phyloP scores from a whole-genome alignment of 495 filamentous ascomycete species.

The Annulohypoxylon moriforme region DNA sequence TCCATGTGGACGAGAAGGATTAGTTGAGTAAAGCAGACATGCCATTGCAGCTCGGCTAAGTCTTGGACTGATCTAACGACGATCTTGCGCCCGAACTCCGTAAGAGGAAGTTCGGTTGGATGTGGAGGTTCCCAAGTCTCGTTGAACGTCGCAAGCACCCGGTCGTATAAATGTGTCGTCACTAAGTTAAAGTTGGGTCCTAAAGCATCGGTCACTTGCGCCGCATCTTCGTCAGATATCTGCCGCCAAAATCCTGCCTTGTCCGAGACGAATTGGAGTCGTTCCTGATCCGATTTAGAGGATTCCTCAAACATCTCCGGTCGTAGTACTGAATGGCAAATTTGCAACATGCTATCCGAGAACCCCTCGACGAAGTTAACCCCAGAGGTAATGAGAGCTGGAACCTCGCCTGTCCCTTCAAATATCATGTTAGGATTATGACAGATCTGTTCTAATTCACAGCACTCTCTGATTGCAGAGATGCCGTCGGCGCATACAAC shows the following conservation, averaged over 20 bases:
- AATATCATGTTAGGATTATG: slow-evolving; percentile 62
- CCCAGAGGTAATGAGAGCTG: slow-evolving; percentile 68
- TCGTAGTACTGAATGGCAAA: slow-evolving; percentile 68
- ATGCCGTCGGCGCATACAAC: slow-evolving; percentile 81
- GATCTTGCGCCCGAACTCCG: slow-evolving; percentile 76
- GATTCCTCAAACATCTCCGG: slow-evolving; percentile 77
- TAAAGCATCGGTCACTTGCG: slow-evolving; percentile 63
- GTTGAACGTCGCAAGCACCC: slow-evolving; percentile 52
- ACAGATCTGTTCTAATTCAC: slow-evolving; percentile 74
- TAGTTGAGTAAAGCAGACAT: slow-evolving; percentile 81
- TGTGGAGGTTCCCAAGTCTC: slow-evolving; percentile 43
- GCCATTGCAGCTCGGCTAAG: slow-evolving; percentile 72
- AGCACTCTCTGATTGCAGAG: slow-evolving; percentile 81
- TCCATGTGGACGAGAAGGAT: slow-evolving; percentile 86
- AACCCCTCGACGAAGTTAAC: slow-evolving; percentile 69
- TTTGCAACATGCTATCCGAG: slow-evolving; percentile 69
- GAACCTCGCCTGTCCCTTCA: slow-evolving; percentile 50
- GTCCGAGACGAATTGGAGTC: slow-evolving; percentile 77
- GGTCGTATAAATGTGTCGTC: slow-evolving; percentile 65
- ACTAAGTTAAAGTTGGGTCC: slow-evolving; percentile 67
- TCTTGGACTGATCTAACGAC: slow-evolving; percentile 83
- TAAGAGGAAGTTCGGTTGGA: slow-evolving; percentile 62
- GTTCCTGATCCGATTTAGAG: slow-evolving; percentile 71
- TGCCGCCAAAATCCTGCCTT: slow-evolving; percentile 76
- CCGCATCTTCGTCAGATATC: slow-evolving; percentile 76